A percentile compares a stretch with the other conserved stretches of the same genome.
Evolutionary conservation across 2,329 filamentous ascomycete genomes (phyloP).

Genomic region (Microdochium paspali): DNA sequence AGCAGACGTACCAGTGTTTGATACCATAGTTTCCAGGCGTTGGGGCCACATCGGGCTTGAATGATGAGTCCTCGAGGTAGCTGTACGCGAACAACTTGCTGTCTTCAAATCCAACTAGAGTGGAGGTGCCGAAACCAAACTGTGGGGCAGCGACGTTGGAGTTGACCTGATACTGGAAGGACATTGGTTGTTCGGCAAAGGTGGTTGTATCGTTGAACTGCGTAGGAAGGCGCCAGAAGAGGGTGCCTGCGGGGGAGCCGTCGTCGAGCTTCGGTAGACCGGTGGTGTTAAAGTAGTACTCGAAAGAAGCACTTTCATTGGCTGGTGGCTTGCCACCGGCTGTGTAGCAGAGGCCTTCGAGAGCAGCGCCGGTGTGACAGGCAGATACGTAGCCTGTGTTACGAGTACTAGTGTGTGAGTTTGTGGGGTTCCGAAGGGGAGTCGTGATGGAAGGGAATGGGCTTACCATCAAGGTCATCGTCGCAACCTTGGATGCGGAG

Average conservation of each 20-base stretch:
- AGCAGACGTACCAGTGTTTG: conserved; percentile 25
- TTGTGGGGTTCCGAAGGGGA: too few species aligned
- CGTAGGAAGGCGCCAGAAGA: conserved; percentile 19
- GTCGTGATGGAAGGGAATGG: background rate
- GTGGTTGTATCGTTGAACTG: conserved; percentile 5
- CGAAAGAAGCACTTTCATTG: conserved; percentile 5
- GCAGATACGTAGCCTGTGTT: conserved; percentile 19
- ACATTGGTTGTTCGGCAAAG: conserved; percentile 9
- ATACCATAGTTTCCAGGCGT: conserved; percentile 7
- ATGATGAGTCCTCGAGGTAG: conserved; percentile 18
- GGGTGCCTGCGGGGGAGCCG: background rate
- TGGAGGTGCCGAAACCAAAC: conserved; percentile 11
- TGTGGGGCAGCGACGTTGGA: conserved; percentile 21
- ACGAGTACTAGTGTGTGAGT: too few species aligned
- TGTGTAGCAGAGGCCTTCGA: conserved; percentile 20
- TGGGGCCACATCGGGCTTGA: conserved; percentile 10
- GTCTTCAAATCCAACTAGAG: conserved; percentile 17
- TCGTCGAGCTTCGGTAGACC: conserved; percentile 11
- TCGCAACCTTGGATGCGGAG: conserved; percentile 19
- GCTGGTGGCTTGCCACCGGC: conserved; percentile 6
- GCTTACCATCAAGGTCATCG: conserved; percentile 5
- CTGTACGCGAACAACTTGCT: conserved; percentile 15
- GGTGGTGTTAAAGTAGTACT: conserved; percentile 25
- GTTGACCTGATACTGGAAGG: conserved; percentile 10
- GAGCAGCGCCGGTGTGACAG: conserved; percentile 24